Conservation (phyloP, 2,329 filamentous ascomycete species). For the Polytolypa hystricis region DNA sequence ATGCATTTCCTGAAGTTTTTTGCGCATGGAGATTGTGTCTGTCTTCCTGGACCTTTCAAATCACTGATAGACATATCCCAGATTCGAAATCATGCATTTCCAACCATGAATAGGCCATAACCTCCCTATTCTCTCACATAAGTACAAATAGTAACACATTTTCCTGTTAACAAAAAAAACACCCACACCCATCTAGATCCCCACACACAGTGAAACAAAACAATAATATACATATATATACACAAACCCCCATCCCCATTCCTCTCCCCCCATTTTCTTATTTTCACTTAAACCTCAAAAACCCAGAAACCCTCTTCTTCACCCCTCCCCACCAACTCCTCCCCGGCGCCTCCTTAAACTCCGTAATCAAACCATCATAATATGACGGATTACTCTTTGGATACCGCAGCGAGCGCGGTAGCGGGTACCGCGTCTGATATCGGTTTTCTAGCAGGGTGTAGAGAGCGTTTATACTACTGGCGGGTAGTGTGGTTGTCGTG, state of each 20-base stretch:
- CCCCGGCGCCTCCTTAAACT: conserved; percentile 43
- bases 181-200: no score
- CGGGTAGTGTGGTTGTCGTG: conserved; percentile 11
- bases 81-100: no score
- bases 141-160: no score
- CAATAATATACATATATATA: conserved; percentile 33
- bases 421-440: conserved; percentile 41
- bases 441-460: conserved; percentile 50
- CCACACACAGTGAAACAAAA: background rate
- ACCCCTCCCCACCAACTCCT: conserved; percentile 37
- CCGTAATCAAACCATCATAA: conserved; percentile 41
- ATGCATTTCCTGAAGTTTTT: no score
- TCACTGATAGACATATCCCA: no score
- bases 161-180: no score
- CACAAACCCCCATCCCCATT: conserved; percentile 82
- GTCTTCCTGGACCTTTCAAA: no score
- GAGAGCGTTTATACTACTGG: conserved; percentile 42
- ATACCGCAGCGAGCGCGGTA: conserved; percentile 36
- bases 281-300: conserved; percentile 35
- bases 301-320: conserved; percentile 36
- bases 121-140: no score
- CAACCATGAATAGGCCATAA: no score
- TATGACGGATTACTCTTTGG: conserved; percentile 42
- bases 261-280: conserved; percentile 27
- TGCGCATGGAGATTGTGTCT: no score